Conservation (phyloP, 345 rosid species). For the Aquilaria malaccensis region DNA sequence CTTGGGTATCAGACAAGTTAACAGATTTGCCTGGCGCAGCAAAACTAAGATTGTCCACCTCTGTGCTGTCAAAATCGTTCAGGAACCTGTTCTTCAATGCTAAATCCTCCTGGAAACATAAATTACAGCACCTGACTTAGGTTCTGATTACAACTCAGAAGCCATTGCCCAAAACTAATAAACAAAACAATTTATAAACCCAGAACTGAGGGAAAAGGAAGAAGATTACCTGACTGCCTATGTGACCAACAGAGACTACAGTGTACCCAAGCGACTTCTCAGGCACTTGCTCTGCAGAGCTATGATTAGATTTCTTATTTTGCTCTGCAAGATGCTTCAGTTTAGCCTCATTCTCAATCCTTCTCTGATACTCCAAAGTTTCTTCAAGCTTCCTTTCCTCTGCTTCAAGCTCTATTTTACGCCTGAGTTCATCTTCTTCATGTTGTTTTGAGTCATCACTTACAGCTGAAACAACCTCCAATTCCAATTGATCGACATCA, state of each 20-base stretch:
- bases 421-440: constrained; percentile 63
- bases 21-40: constrained; percentile 19
- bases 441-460: constrained; percentile 46
- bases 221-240: constrained; percentile 23
- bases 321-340: constrained; percentile 81
- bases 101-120: constrained; percentile 34
- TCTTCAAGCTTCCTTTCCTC: constrained; percentile 91
- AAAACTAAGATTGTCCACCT: constrained; percentile 22
- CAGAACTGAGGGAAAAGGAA: background rate
- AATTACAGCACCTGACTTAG: constrained; percentile 9
- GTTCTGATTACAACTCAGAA: background rate
- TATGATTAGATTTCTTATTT: constrained; percentile 42
- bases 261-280: constrained; percentile 26
- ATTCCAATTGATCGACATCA: constrained; percentile 43
- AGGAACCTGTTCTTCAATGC: constrained; percentile 24
- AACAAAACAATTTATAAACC: background rate
- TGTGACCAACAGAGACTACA: constrained; percentile 28
- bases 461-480: constrained; percentile 32
- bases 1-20: constrained; percentile 18
- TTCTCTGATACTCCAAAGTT: constrained; percentile 79
- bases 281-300: constrained; percentile 25
- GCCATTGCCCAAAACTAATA: too few relatives aligned
- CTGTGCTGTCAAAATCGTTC: constrained; percentile 25
- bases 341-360: constrained; percentile 88
- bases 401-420: constrained; percentile 70